Evolutionary conservation across 2,329 filamentous ascomycete species (phyloP).

Genomic region (Phyllosticta citrichinensis): DNA sequence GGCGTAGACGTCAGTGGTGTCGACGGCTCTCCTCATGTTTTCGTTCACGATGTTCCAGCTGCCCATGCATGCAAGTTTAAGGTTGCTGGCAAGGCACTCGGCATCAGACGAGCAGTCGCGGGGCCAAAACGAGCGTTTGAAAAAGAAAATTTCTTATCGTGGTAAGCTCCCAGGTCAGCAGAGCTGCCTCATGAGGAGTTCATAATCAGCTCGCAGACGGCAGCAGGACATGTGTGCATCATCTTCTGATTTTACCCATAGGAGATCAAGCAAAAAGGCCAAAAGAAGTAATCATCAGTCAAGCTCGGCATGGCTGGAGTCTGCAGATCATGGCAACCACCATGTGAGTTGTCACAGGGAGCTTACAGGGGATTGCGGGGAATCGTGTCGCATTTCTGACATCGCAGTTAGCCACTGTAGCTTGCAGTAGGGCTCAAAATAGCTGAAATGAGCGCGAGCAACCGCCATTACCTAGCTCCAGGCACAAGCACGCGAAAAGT

Average conservation of each 20-base stretch:
- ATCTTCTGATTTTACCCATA: not conserved
- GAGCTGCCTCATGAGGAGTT: not conserved
- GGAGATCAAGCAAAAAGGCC: not conserved
- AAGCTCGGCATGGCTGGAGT: not conserved
- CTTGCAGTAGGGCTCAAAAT: not conserved
- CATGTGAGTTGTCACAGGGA: not conserved
- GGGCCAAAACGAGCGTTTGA: not conserved
- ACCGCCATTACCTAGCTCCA: not conserved
- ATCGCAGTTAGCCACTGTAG: too few relatives aligned
- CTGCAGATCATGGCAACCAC: not conserved
- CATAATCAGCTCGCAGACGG: not conserved
- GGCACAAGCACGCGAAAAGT: not conserved
- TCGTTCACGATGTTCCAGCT: constrained; percentile 1
- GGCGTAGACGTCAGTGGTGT: constrained; percentile 7
- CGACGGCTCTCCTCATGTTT: constrained; percentile 9
- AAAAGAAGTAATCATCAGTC: not conserved
- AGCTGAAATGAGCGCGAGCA: not conserved
- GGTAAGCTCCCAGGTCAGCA: not conserved
- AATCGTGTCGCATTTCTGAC: not conserved
- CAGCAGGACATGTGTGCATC: not conserved
- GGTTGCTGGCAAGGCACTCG: not conserved
- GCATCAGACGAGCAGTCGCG: not conserved
- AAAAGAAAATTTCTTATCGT: not conserved
- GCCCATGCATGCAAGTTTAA: constrained; percentile 5
- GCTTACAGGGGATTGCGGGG: not conserved